Evolutionary conservation across 805 yeast species (phyloP), one percentile per base, ranked within the genome.

Genomic region (Kockiozyma suomiensis): DNA sequence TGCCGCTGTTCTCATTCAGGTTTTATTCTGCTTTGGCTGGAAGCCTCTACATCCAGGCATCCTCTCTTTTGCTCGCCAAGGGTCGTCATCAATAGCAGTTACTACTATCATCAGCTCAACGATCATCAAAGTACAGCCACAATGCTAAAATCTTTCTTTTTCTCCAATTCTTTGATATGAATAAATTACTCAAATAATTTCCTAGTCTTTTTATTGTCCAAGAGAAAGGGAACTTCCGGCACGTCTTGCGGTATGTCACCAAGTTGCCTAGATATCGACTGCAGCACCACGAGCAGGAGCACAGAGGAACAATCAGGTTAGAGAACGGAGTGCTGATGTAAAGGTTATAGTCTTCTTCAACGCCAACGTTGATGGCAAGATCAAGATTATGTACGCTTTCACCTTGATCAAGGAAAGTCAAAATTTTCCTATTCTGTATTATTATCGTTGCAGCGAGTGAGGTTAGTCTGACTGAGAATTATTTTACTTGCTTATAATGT

Each of bases 351-450:
- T 93, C 90, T n/a, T 94, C 85, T 90, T 94, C 84, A 94, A 96
- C 91, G 96, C 99, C 84, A 94, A 94, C 92, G 97, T 94, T 81
- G 99, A 94, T 83, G 99, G 99, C 88, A 92, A 96, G 91, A 93
- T 93, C 87, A 94, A 94, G 88, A 87, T 94, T 82, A 96, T 94
- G 94, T 96, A 92, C 90, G 99, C 99, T 81, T 85, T 94, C 84
- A 92, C 99, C 86, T 88, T 92, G 83, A 96, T 94, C 81, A 65
- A 59, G 55, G 62, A 54, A 40, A 19, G 56, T 54, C 28, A 17
- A 26, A 5, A 38, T 17, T 17, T 17, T 6, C 33, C 38, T n/a
- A n/a, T n/a, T n/a, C n/a, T 7, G 25, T 4, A 23, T 46, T n/a
- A n/a, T n/a, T 28, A 38, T 1, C 33, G 8, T 4, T 21, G 5